Base-by-base conservation (phyloP, 495 filamentous ascomycete species). In the Thozetella sp. region DNA sequence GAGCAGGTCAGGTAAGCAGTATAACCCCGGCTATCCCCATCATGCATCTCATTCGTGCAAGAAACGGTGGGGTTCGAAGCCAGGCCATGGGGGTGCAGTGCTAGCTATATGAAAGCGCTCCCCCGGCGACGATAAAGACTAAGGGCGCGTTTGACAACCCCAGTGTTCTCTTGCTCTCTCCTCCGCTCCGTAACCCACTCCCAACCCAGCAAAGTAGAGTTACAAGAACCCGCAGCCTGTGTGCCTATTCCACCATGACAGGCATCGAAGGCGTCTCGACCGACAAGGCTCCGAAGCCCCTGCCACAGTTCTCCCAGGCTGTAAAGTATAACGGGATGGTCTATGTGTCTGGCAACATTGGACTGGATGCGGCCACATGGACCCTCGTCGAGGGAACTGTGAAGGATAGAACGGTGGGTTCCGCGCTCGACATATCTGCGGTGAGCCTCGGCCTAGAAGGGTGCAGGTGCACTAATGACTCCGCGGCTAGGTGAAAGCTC, bases 321-420 rank as follows among this genome's bases (percentile, higher is more conserved):
- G 80, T 87, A 60, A 76, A 82, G 61, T 77, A 78, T 70, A 78
- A 82, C 53, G 84, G 83, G 40, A 75, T 86, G 57, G 80, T 88
- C 27, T 86, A 85, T 61, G 85, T 82, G 72, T 85, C 82, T 0
- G 83, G 82, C 13, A 75, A 66, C 55, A 73, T 87, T 26, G 85
- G 81, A 52, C 67, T 80, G 45, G 75, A 83, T 57, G 79, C 83
- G 12, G 62, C 66, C 20, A 85, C 83, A 0, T 74, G 73, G 24
- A 68, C 79, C 30, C 53, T 85, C 22, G 73, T 83, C 3, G 75
- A 83, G 37, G 85, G 84, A 0, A 72, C 74, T 1, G 77, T 88
- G n/a, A 75, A 78, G 55, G 80, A 84, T 48, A 72, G 85, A 51
- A 79, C 84, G 25, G 86, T 86, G 70, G 57, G 74, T 70, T 59